Percentiles rank a stretch among this genome's conserved stretches.
These are phyloP conservation scores for Craterostigma plantagineum DNA, from an alignment of 257 asterid species.

Conservation along the genomic window DNA sequence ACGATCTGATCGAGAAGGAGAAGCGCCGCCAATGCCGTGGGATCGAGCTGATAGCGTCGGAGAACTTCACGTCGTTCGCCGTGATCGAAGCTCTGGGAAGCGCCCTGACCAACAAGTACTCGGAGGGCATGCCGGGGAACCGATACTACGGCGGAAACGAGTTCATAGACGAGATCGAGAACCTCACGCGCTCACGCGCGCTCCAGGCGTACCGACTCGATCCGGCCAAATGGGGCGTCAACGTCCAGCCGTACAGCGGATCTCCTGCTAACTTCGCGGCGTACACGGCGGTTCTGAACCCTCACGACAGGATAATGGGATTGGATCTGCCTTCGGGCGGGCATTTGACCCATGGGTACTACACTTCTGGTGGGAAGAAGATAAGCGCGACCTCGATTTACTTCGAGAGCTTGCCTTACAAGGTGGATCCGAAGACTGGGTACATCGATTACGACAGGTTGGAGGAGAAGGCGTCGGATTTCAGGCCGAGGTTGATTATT, in stretches of 20 bases:
- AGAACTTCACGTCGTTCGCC: conserved; percentile 73
- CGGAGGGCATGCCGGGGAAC: conserved; percentile 49
- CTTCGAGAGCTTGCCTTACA: conserved; percentile 84
- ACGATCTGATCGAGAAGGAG: conserved; percentile 47
- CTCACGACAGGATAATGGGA: conserved; percentile 73
- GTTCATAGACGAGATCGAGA: conserved; percentile 45
- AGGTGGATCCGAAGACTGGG: conserved; percentile 64
- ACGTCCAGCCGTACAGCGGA: conserved; percentile 64
- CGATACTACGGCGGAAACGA: conserved; percentile 54
- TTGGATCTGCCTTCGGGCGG: conserved; percentile 81
- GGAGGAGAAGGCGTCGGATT: conserved; percentile 63
- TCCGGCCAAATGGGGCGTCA: conserved; percentile 48
- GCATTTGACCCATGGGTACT: conserved; percentile 70
- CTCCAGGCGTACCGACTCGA: conserved; percentile 46
- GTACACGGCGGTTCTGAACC: conserved; percentile 62
- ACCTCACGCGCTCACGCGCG: conserved; percentile 48
- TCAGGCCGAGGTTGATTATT: conserved; percentile 82
- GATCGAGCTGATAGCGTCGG: conserved; percentile 63
- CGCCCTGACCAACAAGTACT: conserved; percentile 45
- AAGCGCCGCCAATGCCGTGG: conserved; percentile 59
- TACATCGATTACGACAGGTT: conserved; percentile 75
- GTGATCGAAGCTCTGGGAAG: conserved; percentile 48
- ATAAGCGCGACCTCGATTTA: conserved; percentile 82
- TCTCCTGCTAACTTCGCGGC: conserved; percentile 72
- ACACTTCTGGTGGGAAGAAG: conserved; percentile 74